Conservation (phyloP, 139 green algal species). For the Coelastrella sp. region DNA sequence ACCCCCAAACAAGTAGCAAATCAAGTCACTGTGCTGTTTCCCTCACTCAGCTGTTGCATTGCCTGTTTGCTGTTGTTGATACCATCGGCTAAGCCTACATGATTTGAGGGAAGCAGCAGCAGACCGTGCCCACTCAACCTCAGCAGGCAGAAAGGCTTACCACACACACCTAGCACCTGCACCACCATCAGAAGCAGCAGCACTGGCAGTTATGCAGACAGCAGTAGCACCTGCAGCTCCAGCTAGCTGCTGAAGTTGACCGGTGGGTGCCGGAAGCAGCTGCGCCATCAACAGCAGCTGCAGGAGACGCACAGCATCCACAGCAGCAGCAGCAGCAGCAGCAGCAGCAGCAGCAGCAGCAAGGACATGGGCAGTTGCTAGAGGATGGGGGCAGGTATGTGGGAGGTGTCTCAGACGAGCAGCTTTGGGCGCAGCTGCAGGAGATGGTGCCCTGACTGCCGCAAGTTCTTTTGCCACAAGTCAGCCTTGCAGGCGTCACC, state of each 20-base stretch:
- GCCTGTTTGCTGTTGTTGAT: background rate
- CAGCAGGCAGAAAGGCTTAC: background rate
- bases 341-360: too few species aligned
- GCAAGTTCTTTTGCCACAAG: too few species aligned
- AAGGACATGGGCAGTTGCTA: too few species aligned
- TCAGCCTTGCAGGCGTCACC: too few species aligned
- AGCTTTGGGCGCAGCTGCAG: background rate
- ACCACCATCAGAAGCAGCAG: slow-evolving; percentile 10
- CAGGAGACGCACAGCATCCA: too few species aligned
- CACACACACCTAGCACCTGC: slow-evolving; percentile 11
- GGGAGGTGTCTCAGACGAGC: background rate
- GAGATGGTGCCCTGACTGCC: background rate
- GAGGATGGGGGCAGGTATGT: background rate
- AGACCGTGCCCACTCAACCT: background rate
- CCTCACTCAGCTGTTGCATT: too few species aligned
- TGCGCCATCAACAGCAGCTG: too few species aligned
- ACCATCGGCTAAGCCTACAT: background rate
- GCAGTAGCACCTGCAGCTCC: too few species aligned
- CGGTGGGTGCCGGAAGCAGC: too few species aligned
- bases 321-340: background rate
- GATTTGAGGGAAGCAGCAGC: background rate
- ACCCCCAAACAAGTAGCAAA: too few species aligned
- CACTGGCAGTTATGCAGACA: background rate
- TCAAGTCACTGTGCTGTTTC: too few species aligned
- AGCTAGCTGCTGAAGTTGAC: too few species aligned